These are phyloP conservation scores for Scleroderma bovista DNA, from an alignment of 768 basidiomycete genomes.

Conservation along the genomic window DNA sequence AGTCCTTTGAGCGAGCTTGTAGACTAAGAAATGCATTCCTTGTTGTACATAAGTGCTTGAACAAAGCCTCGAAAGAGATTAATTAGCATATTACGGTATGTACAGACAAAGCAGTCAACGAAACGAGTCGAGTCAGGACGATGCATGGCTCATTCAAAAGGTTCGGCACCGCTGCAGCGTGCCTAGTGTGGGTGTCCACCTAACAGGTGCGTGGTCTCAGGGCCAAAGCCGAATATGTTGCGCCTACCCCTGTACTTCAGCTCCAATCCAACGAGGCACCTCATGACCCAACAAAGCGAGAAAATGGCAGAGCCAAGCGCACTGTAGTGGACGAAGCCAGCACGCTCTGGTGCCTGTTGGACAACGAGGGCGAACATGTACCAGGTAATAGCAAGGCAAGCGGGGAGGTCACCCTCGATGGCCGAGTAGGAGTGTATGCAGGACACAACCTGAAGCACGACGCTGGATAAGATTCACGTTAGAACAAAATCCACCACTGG, in stretches of 20 bases:
- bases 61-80: background rate
- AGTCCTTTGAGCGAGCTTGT: no score
- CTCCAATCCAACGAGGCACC: constrained; percentile 41
- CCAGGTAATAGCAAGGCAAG: constrained; percentile 62
- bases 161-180: background rate
- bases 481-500: background rate
- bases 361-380: constrained; percentile 61
- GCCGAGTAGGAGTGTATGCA: constrained; percentile 64
- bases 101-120: background rate
- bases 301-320: constrained; percentile 59
- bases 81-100: background rate
- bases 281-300: constrained; percentile 58
- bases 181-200: constrained; percentile 16
- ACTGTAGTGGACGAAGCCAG: constrained; percentile 61
- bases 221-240: constrained; percentile 28
- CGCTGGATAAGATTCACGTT: constrained; percentile 17
- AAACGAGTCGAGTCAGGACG: background rate
- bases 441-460: constrained; percentile 54
- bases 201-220: constrained; percentile 29
- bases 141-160: background rate
- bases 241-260: constrained; percentile 29
- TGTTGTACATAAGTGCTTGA: background rate
- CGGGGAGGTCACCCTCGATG: constrained; percentile 62
- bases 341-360: constrained; percentile 36
- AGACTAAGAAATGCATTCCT: background rate